Percentiles rank a stretch among this genome's conserved stretches.
These are phyloP conservation scores for Parastagonospora avenae DNA, from an alignment of 2,329 filamentous ascomycete genomes.

Conservation along the genomic window DNA sequence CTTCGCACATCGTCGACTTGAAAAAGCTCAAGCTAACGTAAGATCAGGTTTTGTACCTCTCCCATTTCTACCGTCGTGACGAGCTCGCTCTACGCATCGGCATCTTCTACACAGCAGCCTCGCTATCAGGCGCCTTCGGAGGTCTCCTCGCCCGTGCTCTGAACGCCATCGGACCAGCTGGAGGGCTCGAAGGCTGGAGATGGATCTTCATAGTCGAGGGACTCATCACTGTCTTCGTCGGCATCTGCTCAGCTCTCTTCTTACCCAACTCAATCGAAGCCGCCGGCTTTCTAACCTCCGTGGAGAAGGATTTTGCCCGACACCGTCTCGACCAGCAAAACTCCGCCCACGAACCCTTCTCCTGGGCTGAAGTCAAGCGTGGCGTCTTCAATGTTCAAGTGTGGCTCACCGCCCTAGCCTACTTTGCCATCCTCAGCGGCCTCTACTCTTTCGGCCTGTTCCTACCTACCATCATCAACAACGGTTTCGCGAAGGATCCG, in stretches of 20 bases:
- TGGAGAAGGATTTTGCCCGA: constrained; percentile 59
- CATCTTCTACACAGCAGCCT: constrained; percentile 71
- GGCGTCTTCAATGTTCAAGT: constrained; percentile 65
- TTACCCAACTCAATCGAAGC: constrained; percentile 63
- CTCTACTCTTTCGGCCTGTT: constrained; percentile 70
- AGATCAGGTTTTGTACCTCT: constrained; percentile 60
- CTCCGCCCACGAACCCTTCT: constrained; percentile 54
- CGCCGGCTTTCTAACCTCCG: constrained; percentile 58
- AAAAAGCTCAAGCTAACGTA: not conserved
- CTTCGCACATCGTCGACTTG: not conserved
- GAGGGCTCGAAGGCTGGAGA: constrained; percentile 62
- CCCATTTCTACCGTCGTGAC: constrained; percentile 63
- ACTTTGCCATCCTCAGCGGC: constrained; percentile 63
- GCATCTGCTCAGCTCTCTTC: constrained; percentile 57
- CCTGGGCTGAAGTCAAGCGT: constrained; percentile 67
- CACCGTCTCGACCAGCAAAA: constrained; percentile 51
- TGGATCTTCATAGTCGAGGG: constrained; percentile 70
- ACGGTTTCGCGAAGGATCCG: constrained; percentile 59
- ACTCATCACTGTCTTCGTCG: constrained; percentile 59
- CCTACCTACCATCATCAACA: constrained; percentile 68
- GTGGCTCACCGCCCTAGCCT: constrained; percentile 67
- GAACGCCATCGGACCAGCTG: constrained; percentile 62
- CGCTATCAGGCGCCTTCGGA: constrained; percentile 68
- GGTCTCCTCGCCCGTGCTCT: constrained; percentile 67
- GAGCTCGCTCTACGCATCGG: constrained; percentile 69